These are phyloP conservation scores for Xylaria acuta DNA, from an alignment of 495 filamentous ascomycete species.

Conservation along the genomic window DNA sequence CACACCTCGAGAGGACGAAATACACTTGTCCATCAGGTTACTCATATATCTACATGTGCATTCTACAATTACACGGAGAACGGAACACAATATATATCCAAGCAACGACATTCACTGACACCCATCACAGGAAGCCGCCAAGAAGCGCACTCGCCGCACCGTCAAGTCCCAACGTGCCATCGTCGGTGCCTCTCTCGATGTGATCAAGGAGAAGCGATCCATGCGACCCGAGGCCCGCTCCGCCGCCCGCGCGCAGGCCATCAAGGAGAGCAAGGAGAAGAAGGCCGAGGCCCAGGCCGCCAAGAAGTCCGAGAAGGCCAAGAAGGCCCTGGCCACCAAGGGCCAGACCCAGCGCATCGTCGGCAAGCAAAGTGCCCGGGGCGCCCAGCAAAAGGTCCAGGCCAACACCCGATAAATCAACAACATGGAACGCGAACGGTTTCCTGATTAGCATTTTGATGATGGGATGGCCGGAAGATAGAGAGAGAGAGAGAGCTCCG, in stretches of 20 bases:
- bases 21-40: not conserved
- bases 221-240: conserved; percentile 92
- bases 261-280: conserved; percentile 98
- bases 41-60: not conserved
- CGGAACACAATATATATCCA: not conserved
- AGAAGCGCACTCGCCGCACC: conserved; percentile 98
- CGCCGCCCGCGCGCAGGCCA: conserved; percentile 88
- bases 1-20: not conserved
- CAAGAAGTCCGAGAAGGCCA: conserved; percentile 99
- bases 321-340: conserved; percentile 77
- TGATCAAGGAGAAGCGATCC: conserved; percentile 98
- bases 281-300: conserved; percentile 80
- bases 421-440: not conserved
- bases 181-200: conserved; percentile 97
- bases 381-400: conserved; percentile 82
- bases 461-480: conserved; percentile 23
- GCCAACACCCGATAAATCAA: conserved; percentile 82
- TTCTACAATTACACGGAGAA: not conserved
- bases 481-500: conserved; percentile 23
- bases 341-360: conserved; percentile 79
- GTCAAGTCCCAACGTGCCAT: conserved; percentile 99
- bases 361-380: conserved; percentile 97
- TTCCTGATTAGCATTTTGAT: conserved; percentile 21
- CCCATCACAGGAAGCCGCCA: conserved; percentile 86
- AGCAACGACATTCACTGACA: conserved; percentile 50